Evolutionary conservation across 371 early-diverging fungal species (phyloP), one percentile per base, ranked within the genome.

Genomic region (Mortierella sp.): DNA sequence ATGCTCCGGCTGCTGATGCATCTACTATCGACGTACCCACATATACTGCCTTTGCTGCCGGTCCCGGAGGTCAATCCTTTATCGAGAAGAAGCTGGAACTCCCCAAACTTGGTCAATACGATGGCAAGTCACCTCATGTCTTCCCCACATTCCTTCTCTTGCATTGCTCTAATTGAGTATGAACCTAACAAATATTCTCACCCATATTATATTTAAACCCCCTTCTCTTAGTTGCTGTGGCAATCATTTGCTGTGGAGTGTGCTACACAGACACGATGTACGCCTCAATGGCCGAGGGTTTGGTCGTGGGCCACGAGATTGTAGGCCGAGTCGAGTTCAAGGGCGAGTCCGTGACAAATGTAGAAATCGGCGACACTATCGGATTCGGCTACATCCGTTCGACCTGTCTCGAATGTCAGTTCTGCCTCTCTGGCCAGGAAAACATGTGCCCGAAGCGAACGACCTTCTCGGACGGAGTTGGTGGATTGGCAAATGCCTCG

Each of bases 171-270:
- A 11, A 2, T 4, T 24, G 53, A 13, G 2, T 26, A 26, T n/a
- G n/a, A 48, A 22, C 48, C n/a, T 48, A 11, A 10, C 31, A 37
- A 26, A 40, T 75, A 75, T 41, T 40, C 71, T 53, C 8, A 47
- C 26, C n/a, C 24, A 7, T 31, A 7, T 9, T 31, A 52, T 31
- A 45, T 45, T 53, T 26, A 43, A 39, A 41, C 5, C 0, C 55
- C 81, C 5, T 68, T 66, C 8, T 70, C 66, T 22, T 64, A 58
- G 85, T 88, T 1, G 76, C 83, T 0, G 73, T 91, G 63, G 86
- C 90, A 48, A 86, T 91, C 44, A 63, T 81, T 64, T 87, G 90
- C 37, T 91, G 90, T 64, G 88, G 90, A 53, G 87, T 92, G 11
- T 92, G 92, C 73, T 87, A 85, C 70, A 89, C 89, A 13, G 91